Base-by-base conservation (phyloP, 345 rosid species). In the Linum trigynum region DNA sequence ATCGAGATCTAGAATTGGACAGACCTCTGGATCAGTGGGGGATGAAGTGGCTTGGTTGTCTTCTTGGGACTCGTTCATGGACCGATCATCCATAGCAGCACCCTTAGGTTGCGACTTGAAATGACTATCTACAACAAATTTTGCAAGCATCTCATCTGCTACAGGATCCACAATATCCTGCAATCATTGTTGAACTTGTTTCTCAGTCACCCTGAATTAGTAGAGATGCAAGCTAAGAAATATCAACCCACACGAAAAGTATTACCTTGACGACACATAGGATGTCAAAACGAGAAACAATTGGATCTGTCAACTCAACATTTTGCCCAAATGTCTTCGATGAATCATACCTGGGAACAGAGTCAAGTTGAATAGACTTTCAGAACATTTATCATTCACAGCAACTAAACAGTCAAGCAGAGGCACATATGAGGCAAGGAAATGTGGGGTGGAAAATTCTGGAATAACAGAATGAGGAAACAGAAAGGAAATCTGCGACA, bases 131-230 rank as follows among this genome's bases (percentile, higher is more conserved):
- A 94, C 97, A 8, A 94, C 99, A 75, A 94, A 90, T 73, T 77
- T 80, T 0, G 99, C 99, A 16, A 94, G 97, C 97, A 90, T 83
- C 81, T 94, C 96, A 81, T 94, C 99, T 61, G 76, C 83, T 2
- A 90, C 83, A 1, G 99, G 96, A 65, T 94, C 97, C 65, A 90
- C 99, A 60, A 94, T 86, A 80, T 94, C 97, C 99, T 94, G 86
- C 77, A 81, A 45, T 72, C 41, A 60, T 74, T 50, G 37, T 43
- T 58, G 69, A 77, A 17, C 37, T 45, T 38, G 42, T 51, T 53
- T 55, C 43, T 16, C 32, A 5, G 38, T 77, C 56, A 59, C 35
- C 32, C 32, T 23, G 32, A 23, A 23, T 23, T 23, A 23, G 32
- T 23, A 23, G n/a, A 10, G 11, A 53, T 10, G 59, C 17, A 10